Base-by-base conservation (phyloP, 176 grass and related monocot genomes). In the Triticum dicoccoides region DNA sequence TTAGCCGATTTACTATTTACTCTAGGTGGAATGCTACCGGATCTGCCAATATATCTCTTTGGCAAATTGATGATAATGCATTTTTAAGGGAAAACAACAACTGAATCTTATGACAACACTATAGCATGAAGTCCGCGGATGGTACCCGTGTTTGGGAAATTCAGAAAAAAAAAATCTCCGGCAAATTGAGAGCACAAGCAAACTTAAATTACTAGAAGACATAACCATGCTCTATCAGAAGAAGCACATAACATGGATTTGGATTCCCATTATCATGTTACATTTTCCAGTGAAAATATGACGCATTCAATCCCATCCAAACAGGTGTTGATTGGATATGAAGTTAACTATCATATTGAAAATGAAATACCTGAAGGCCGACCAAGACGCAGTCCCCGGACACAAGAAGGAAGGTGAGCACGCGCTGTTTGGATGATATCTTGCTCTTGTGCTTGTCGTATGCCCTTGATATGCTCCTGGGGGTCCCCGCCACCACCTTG, bases 381-480 rank as follows among this genome's bases (percentile, higher is more conserved):
- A 97, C 95, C 84, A 97, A 91, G 54, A 97, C 90, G 78, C 95
- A 97, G 83, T 97, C 92, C 38, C 95, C 95, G 18, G 91, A 87
- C 82, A 97, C 95, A 7, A 97, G 91, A 82, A 97, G 88, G 73
- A 92, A 79, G 32, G 85, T 91, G 27, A 97, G 92, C 37, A 86
- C 90, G 1, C 88, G 92, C 78, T 91, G 77, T 82, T 97, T 97
- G 30, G 90, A 89, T 2, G 95, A 97, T 85, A 97, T 90, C 86
- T 97, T 97, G 90, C 67, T 89, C 30, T 84, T 87, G 76, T 97
- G 90, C 90, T 91, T 97, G 85, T 97, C 95, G 10, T 97, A 94
- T 37, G 95, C 95, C 83, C 88, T 97, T 4, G 95, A 97, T 67
- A 92, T 81, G 56, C 90, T 97, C 80, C 92, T 94, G 29, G 95